A percentile compares a stretch with the other conserved stretches of the same genome.
These are phyloP conservation scores for Arabidopsis hybrid DNA, from an alignment of 441 rosid genomes.

Conservation along the genomic window DNA sequence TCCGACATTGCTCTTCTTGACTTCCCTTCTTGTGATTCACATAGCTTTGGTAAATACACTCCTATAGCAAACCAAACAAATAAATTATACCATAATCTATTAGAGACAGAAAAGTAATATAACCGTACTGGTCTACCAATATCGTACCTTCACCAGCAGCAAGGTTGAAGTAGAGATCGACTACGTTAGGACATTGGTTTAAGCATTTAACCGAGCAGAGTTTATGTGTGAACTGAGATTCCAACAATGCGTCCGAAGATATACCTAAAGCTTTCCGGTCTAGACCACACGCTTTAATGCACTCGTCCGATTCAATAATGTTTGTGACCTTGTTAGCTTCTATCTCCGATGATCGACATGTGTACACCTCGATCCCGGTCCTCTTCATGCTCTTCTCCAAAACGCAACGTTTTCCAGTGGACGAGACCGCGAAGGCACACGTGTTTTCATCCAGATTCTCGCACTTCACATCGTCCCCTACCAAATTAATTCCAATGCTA, in stretches of 20 bases:
- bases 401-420: constrained; percentile 72
- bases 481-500: not conserved
- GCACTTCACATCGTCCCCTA: constrained; percentile 57
- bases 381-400: constrained; percentile 68
- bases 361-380: constrained; percentile 61
- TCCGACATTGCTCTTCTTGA: constrained; percentile 63
- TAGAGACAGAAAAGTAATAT: not conserved
- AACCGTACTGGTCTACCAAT: constrained; percentile 11
- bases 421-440: constrained; percentile 79
- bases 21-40: constrained; percentile 54
- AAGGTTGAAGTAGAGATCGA: constrained; percentile 86
- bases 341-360: constrained; percentile 71
- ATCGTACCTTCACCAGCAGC: constrained; percentile 87
- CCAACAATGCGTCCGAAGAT: constrained; percentile 83
- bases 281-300: constrained; percentile 72
- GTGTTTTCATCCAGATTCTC: constrained; percentile 62
- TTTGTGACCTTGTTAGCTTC: constrained; percentile 65
- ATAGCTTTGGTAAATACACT: constrained; percentile 75
- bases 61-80: constrained; percentile 48
- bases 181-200: constrained; percentile 70
- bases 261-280: constrained; percentile 78
- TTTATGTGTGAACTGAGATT: constrained; percentile 56
- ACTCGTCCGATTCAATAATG: constrained; percentile 71
- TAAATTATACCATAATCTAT: not conserved
- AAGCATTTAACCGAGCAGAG: constrained; percentile 84